A percentile compares a stretch with the other conserved stretches of the same genome.
Conservation (phyloP, 2,329 filamentous ascomycete genomes). For the Botrytis galanthina region DNA sequence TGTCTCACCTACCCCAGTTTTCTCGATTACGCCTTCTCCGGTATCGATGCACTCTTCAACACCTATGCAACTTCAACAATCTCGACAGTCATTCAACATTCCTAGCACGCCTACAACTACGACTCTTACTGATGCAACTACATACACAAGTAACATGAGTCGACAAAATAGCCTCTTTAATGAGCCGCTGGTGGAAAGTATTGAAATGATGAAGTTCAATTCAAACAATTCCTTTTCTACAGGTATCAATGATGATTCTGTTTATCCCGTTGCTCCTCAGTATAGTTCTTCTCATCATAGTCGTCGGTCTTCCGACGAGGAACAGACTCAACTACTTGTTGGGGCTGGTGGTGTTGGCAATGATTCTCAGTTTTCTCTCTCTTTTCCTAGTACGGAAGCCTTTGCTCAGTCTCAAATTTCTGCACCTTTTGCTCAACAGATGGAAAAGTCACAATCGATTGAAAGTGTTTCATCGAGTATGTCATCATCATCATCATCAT, state of each 20-base stretch:
- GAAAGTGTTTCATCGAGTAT: constrained; percentile 38
- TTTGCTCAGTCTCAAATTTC: constrained; percentile 31
- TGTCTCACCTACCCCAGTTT: constrained; percentile 22
- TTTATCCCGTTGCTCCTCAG: constrained; percentile 33
- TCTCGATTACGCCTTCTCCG: constrained; percentile 28
- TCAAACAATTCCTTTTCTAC: constrained; percentile 36
- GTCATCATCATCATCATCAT: constrained; percentile 35
- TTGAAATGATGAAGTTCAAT: constrained; percentile 39
- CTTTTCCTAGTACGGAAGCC: constrained; percentile 29
- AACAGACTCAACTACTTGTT: constrained; percentile 37
- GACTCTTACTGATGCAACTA: constrained; percentile 37
- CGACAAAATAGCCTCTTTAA: constrained; percentile 38
- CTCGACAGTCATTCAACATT: constrained; percentile 30
- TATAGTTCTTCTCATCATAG: constrained; percentile 33
- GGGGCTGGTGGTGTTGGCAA: constrained; percentile 38
- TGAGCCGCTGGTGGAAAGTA: constrained; percentile 36
- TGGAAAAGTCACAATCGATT: constrained; percentile 38
- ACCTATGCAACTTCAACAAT: constrained; percentile 24
- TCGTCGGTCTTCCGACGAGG: constrained; percentile 37
- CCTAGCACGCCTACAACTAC: constrained; percentile 36
- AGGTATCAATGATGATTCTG: constrained; percentile 33
- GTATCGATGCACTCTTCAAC: constrained; percentile 9
- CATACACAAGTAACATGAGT: constrained; percentile 38
- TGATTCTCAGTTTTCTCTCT: constrained; percentile 36
- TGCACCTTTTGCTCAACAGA: constrained; percentile 34